phyloP scores from a whole-genome alignment of 139 green algal genomes.

The Coccomyxa sp. region DNA sequence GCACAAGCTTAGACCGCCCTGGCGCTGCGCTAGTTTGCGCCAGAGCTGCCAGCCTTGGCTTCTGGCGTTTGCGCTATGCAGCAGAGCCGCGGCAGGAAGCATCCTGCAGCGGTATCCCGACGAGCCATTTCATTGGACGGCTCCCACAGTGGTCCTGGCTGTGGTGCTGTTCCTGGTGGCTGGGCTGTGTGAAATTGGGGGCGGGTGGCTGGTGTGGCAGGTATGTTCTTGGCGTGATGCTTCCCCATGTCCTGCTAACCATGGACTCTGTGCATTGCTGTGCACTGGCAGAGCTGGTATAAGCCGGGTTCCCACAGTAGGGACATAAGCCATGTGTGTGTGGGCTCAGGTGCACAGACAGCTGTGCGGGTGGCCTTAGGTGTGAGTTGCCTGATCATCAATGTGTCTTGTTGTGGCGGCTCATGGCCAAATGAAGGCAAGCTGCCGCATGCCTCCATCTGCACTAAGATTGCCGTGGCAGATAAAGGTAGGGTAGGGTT shows the following conservation, averaged over 20 bases:
- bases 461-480: too few species aligned
- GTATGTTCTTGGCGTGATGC: conserved; percentile 41
- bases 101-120: too few species aligned
- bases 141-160: conserved; percentile 7
- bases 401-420: neutral
- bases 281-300: neutral
- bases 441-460: too few species aligned
- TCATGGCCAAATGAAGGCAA: neutral
- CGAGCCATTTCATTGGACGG: conserved; percentile 19
- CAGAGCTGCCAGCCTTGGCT: too few species aligned
- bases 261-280: neutral
- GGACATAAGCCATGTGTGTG: neutral
- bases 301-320: neutral
- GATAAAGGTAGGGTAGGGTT: too few species aligned
- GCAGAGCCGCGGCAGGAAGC: too few species aligned
- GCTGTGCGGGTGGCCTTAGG: neutral
- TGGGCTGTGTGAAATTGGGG: conserved; percentile 72
- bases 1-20: too few species aligned
- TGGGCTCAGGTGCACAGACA: neutral
- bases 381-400: too few species aligned
- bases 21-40: too few species aligned
- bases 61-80: too few species aligned
- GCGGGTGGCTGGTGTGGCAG: conserved; percentile 87
- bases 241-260: neutral
- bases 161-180: conserved; percentile 55